Base-by-base conservation (phyloP, 1,284 basidiomycete species). In the Rhodotorula sp. region DNA sequence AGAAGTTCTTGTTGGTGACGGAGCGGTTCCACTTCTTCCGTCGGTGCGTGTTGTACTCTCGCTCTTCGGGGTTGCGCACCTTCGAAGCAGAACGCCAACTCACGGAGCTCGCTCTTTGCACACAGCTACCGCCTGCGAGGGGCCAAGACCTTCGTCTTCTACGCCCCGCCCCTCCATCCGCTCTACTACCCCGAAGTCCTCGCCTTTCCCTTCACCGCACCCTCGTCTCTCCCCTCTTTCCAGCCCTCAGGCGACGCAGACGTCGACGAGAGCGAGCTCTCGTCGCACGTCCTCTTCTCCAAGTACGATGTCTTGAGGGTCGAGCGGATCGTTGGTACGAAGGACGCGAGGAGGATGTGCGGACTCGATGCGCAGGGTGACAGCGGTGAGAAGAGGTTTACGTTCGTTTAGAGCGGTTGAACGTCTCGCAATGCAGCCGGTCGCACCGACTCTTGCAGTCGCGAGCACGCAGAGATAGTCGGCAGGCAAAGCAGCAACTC, bases 1-100 rank as follows among this genome's bases (percentile, higher is more conserved):
- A 90, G 76, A 83, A 89, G 0, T 91, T 98, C 83, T 80, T 99
- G 30, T 83, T 99, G 71, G 84, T 98, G 75, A 97, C 92, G 70
- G 96, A 99, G 80, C 87, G 96, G 29, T 97, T 98, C 83, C 94
- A 99, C 81, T 99, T 99, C 80, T 99, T 94, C 85, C 87, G 92
- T 71, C 85, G 94, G 86, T 90, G 74, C 55, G 82, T 76, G n/a
- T 17, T 17, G 19, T 11, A 9, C 10, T 44, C 36, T 44, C 2
- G 1, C 22, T 29, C 22, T 34, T 48, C 22, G 24, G 6, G 4
- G 15, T 29, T 44, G 24, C 39, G 29, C n/a, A 44, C 54, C 22
- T 44, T 13, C 3, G 13, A 17, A 10, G 39, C 13, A 44, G 19
- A 8, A 15, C 39, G 39, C 13, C 32, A 52, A 3, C 34, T 53